These are phyloP conservation scores for Diaporthe ilicicola DNA, from an alignment of 2,329 filamentous ascomycete species.

Conservation along the genomic window DNA sequence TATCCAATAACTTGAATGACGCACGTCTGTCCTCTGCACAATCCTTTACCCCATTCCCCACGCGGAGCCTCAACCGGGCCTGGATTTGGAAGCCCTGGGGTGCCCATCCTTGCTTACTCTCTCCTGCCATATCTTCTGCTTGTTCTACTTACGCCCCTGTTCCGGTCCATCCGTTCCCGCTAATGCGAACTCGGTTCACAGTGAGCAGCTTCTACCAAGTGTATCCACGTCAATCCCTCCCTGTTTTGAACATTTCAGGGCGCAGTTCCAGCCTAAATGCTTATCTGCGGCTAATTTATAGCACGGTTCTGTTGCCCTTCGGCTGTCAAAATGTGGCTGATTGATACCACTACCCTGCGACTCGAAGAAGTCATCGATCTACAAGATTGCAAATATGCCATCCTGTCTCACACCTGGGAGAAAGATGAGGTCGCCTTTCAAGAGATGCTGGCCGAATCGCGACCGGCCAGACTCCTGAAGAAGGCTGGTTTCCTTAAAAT, in stretches of 20 bases:
- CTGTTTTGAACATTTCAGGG: background rate
- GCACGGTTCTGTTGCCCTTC: background rate
- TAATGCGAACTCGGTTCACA: background rate
- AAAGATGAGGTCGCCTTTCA: constrained; percentile 20
- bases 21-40: background rate
- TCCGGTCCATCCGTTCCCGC: background rate
- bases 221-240: background rate
- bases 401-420: constrained; percentile 24
- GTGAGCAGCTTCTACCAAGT: background rate
- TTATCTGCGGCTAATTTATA: background rate
- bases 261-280: too few relatives aligned
- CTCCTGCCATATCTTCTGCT: background rate
- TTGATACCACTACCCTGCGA: constrained; percentile 3
- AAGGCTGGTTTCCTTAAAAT: constrained; percentile 21
- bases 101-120: background rate
- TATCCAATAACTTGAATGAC: background rate
- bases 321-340: constrained; percentile 13
- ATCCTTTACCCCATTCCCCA: background rate
- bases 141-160: background rate
- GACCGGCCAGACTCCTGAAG: background rate
- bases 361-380: constrained; percentile 20
- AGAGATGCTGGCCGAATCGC: constrained; percentile 13
- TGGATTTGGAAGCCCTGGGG: background rate
- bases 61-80: background rate
- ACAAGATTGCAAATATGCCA: constrained; percentile 21